Evolutionary conservation across 2,329 filamentous ascomycete genomes (phyloP), one percentile per base, ranked within the genome.

Genomic region (Fusarium sp.): DNA sequence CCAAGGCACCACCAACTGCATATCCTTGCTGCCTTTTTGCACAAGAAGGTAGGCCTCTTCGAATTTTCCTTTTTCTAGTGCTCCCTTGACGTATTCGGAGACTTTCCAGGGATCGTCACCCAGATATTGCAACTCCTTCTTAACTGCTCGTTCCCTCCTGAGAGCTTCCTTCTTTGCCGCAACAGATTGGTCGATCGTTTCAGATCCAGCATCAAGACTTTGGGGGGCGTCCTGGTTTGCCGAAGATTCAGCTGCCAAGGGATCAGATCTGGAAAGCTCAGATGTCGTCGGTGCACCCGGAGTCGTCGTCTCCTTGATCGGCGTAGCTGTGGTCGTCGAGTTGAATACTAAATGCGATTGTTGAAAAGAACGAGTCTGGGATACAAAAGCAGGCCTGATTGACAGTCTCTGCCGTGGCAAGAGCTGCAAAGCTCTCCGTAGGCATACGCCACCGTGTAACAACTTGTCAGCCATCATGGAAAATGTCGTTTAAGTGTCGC

Each of bases 1-100:
- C 94, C 95, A 99, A 59, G 91, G 89, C 58, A 96, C 94, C 6
- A 87, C 82, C 66, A 91, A 89, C 58, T 89, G 81, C 67, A 86
- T 83, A 1, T 83, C 77, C 68, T 85, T 88, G 76, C 89, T 93
- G n/a, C 91, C 90, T 69, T 85, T 82, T 58, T 91, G 88, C 36
- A 91, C 86, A 60, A 97, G 77, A 20, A 87, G 81, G 40, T 90
- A 77, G 24, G 94, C 93, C 73, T 93, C 88, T 4, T 89, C 86
- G 36, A 85, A 85, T 30, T 89, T 82, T 40, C 85, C 85, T 59
- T 85, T 83, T 7, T 76, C 76, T 46, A 98, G 81, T 19, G 88
- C 81, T 48, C 82, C 81, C 52, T 82, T 82, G 40, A 97, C 88
- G 52, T 90, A 88, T 36, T 90, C 81, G 38, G 88, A 89, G 59